phyloP scores from a whole-genome alignment of 2,329 filamentous ascomycete genomes.

The Fusarium piperis region DNA sequence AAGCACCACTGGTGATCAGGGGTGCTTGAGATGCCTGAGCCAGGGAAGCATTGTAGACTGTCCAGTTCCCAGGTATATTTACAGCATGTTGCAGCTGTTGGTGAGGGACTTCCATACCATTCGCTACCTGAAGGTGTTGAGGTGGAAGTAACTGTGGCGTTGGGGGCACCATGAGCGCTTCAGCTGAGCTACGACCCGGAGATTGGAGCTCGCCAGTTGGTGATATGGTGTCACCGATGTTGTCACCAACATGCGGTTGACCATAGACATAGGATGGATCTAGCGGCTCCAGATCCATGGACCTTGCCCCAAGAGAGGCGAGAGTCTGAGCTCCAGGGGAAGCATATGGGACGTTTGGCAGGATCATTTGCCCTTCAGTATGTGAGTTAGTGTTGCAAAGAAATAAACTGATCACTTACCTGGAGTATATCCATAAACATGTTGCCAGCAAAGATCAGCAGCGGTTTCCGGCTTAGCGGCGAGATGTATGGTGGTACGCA shows the following conservation, averaged over 20 bases:
- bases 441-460: slow-evolving; percentile 1
- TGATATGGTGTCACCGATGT: background rate
- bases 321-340: background rate
- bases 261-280: background rate
- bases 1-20: background rate
- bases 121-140: background rate
- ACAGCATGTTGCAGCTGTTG: background rate
- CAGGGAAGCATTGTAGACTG: background rate
- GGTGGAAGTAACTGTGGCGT: background rate
- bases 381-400: background rate
- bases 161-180: background rate
- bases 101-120: background rate
- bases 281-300: background rate
- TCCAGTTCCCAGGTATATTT: background rate
- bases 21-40: background rate
- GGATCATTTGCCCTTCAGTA: background rate
- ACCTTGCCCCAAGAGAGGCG: background rate
- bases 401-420: background rate
- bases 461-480: background rate
- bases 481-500: slow-evolving; percentile 1
- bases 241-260: background rate
- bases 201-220: background rate
- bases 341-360: background rate
- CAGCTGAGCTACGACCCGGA: background rate
- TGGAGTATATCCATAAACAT: slow-evolving; percentile 5